Percentiles rank a stretch among this genome's conserved stretches.
Evolutionary conservation across 768 basidiomycete genomes (phyloP).

Genomic region (Collybia nuda): DNA sequence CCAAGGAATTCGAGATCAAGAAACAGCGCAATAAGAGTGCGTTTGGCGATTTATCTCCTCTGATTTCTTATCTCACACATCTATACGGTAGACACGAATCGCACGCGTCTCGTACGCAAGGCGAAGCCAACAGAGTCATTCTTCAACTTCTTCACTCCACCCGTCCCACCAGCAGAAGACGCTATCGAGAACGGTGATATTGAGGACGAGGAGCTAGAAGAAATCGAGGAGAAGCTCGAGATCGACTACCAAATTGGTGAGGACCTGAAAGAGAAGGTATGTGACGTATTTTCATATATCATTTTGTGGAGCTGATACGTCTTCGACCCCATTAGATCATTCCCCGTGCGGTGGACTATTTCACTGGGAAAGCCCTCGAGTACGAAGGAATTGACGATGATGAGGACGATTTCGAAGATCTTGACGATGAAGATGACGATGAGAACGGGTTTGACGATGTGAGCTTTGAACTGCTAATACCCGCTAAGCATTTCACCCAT

Average conservation of each 20-base stretch:
- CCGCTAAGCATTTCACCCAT: slow-evolving; percentile 7
- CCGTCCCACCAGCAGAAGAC: slow-evolving; percentile 67
- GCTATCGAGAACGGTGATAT: slow-evolving; percentile 69
- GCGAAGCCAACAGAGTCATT: slow-evolving; percentile 91
- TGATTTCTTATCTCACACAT: slow-evolving; percentile 1
- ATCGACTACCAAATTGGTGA: slow-evolving; percentile 98
- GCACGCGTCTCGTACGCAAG: slow-evolving; percentile 82
- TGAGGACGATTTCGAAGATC: slow-evolving; percentile 58
- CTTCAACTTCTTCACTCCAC: slow-evolving; percentile 98
- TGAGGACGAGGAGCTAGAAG: slow-evolving; percentile 84
- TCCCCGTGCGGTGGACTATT: slow-evolving; percentile 94
- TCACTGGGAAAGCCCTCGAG: slow-evolving; percentile 94
- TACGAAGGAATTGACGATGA: slow-evolving; percentile 63
- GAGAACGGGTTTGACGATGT: slow-evolving; percentile 63
- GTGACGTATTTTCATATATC: too few relatives aligned
- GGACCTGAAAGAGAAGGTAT: slow-evolving; percentile 93
- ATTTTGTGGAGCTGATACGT: too few relatives aligned
- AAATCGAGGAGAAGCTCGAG: slow-evolving; percentile 91
- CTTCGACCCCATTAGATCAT: slow-evolving; percentile 59
- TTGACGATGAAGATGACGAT: slow-evolving; percentile 60
- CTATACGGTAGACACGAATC: slow-evolving; percentile 65
- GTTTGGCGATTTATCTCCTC: slow-evolving; percentile 20
- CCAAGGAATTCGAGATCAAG: slow-evolving; percentile 97
- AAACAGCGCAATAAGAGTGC: slow-evolving; percentile 99
- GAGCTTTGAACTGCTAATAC: slow-evolving; percentile 11